phyloP scores from a whole-genome alignment of 495 filamentous ascomycete species.

The Podospora pseudocomata region DNA sequence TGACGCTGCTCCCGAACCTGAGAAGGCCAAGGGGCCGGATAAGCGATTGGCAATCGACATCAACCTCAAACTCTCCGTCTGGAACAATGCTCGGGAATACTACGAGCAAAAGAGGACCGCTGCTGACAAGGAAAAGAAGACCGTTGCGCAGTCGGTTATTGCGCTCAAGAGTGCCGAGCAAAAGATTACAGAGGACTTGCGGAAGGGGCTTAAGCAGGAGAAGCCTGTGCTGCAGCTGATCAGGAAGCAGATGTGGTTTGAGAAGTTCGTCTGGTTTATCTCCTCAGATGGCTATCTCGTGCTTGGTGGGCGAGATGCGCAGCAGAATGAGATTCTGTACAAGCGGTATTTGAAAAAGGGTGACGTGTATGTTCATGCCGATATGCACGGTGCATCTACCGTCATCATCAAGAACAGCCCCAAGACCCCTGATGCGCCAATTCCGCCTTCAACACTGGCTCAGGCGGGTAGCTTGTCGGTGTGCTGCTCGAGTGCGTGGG shows the following conservation, averaged over 20 bases:
- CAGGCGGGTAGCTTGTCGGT: constrained; percentile 86
- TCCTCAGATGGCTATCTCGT: constrained; percentile 95
- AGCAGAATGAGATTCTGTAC: constrained; percentile 91
- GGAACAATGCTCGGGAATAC: constrained; percentile 86
- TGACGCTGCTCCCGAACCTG: constrained; percentile 50
- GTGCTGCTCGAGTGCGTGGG: constrained; percentile 84
- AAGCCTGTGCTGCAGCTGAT: constrained; percentile 83
- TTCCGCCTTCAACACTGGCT: constrained; percentile 84
- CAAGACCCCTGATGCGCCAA: constrained; percentile 70
- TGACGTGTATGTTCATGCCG: constrained; percentile 88
- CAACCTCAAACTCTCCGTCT: constrained; percentile 74
- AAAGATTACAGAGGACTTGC: constrained; percentile 82
- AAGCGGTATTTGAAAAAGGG: constrained; percentile 78
- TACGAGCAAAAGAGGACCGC: constrained; percentile 83
- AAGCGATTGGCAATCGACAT: constrained; percentile 71
- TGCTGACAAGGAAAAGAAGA: constrained; percentile 82
- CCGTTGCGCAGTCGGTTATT: constrained; percentile 71
- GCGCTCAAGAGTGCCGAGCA: constrained; percentile 85
- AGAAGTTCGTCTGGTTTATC: constrained; percentile 93
- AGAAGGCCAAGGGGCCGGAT: constrained; percentile 41
- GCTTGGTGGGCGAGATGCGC: constrained; percentile 77
- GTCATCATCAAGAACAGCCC: constrained; percentile 84
- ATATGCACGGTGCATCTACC: constrained; percentile 76
- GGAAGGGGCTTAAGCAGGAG: constrained; percentile 83
- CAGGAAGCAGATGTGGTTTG: constrained; percentile 84